Evolutionary conservation across 1,284 basidiomycete species (phyloP).

Genomic region (Tetrapyrgos nigripes): DNA sequence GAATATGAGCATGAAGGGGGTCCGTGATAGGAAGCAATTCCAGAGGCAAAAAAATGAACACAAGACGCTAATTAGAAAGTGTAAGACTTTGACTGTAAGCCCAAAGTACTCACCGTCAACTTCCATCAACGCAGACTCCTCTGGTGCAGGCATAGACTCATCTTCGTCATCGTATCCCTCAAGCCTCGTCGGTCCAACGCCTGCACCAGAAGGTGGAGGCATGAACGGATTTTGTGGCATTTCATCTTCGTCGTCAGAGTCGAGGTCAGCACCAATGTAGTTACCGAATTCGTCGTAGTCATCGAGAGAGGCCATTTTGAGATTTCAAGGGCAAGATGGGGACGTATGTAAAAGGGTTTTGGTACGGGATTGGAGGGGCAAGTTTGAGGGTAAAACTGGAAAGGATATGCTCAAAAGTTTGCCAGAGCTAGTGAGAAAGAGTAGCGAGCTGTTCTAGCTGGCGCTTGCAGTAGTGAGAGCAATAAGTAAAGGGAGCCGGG

Average conservation of each 20-base stretch:
- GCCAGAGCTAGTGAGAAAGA: no score
- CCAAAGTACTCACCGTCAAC: constrained; percentile 57
- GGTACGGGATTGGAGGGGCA: no score
- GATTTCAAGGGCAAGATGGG: neutral
- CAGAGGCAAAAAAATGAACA: neutral
- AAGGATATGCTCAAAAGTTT: no score
- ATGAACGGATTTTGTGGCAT: constrained; percentile 56
- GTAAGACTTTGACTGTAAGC: constrained; percentile 19
- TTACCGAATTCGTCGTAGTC: constrained; percentile 95
- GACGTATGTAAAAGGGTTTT: neutral
- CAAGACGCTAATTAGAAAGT: constrained; percentile 16
- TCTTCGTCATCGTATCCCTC: constrained; percentile 79
- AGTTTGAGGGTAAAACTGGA: no score
- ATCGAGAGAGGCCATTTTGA: constrained; percentile 78
- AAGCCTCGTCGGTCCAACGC: constrained; percentile 54
- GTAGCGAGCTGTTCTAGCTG: no score
- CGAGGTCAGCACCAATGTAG: constrained; percentile 93
- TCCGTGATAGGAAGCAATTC: constrained; percentile 13
- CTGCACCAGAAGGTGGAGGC: constrained; percentile 37
- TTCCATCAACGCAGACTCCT: constrained; percentile 76
- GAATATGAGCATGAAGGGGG: neutral
- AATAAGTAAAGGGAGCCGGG: no score
- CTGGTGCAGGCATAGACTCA: constrained; percentile 58
- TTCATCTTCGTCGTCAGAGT: constrained; percentile 85
- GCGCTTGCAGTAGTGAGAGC: no score